Evolutionary conservation across 2,329 filamentous ascomycete species (phyloP).

Genomic region (Scortechinia acanthostroma): DNA sequence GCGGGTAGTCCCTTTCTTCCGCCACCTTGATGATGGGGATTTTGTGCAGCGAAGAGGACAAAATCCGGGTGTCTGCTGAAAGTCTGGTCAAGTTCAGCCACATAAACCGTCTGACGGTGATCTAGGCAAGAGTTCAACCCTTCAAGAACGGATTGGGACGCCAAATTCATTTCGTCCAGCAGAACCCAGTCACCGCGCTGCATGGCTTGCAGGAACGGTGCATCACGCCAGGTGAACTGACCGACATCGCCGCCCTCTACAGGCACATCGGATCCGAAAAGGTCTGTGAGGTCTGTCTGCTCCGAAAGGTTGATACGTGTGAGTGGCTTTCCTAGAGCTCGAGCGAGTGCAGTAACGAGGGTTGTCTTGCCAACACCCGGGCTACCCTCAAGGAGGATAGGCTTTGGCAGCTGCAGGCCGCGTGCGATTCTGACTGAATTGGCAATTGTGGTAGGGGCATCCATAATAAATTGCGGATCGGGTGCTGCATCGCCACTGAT

Average conservation of each 20-base stretch:
- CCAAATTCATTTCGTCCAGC: constrained; percentile 96
- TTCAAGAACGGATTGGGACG: constrained; percentile 92
- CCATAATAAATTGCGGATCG: constrained; percentile 67
- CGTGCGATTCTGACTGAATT: constrained; percentile 89
- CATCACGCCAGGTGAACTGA: constrained; percentile 90
- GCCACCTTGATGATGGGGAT: constrained; percentile 93
- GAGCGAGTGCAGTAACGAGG: constrained; percentile 76
- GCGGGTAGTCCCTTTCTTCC: constrained; percentile 88
- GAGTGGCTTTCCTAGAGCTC: constrained; percentile 71
- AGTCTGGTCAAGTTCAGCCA: constrained; percentile 88
- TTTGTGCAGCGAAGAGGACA: constrained; percentile 92
- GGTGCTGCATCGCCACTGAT: constrained; percentile 22
- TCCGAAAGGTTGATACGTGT: constrained; percentile 96
- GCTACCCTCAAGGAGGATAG: constrained; percentile 88
- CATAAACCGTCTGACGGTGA: constrained; percentile 89
- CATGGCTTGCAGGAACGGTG: constrained; percentile 92
- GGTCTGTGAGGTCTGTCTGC: constrained; percentile 93
- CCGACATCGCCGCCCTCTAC: constrained; percentile 87
- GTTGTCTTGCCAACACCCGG: constrained; percentile 98
- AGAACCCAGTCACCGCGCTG: constrained; percentile 94
- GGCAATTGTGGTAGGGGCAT: constrained; percentile 79
- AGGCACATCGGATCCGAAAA: constrained; percentile 94
- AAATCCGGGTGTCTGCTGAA: constrained; percentile 87
- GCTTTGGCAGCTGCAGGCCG: constrained; percentile 78
- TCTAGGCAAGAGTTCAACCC: constrained; percentile 94